phyloP scores from a whole-genome alignment of 2,329 filamentous ascomycete genomes.

The Penicillium psychrosexuale region DNA sequence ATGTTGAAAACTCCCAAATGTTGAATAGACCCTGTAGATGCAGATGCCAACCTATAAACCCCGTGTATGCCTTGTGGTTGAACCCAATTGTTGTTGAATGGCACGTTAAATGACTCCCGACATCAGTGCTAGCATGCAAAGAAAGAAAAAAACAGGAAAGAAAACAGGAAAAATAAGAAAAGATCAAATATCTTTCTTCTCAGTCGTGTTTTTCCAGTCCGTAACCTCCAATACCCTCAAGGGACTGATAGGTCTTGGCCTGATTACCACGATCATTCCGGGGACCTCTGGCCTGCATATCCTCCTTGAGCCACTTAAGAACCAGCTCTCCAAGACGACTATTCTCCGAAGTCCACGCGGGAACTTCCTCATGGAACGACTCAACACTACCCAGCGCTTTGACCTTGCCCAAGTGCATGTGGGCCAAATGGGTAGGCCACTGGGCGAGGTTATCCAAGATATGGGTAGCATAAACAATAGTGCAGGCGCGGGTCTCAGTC shows the following conservation, averaged over 20 bases:
- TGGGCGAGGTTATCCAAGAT: conserved; percentile 91
- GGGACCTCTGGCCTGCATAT: conserved; percentile 75
- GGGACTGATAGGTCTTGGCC: conserved; percentile 51
- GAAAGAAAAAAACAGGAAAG: not conserved
- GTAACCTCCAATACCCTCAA: conserved; percentile 62
- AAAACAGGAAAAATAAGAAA: not conserved
- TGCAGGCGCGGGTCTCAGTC: conserved; percentile 77
- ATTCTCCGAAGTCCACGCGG: conserved; percentile 63
- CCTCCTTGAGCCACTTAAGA: conserved; percentile 77
- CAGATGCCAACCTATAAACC: conserved; percentile 19
- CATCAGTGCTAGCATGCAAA: not conserved
- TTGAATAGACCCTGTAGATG: conserved; percentile 27
- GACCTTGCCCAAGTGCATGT: conserved; percentile 87
- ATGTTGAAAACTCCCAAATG: conserved; percentile 27
- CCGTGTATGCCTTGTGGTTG: conserved; percentile 28
- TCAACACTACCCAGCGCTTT: conserved; percentile 80
- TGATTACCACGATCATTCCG: conserved; percentile 58
- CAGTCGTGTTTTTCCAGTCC: conserved; percentile 51
- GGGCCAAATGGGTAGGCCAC: conserved; percentile 93
- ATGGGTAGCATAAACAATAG: conserved; percentile 95
- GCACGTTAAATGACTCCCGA: conserved; percentile 11
- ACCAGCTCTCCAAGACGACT: conserved; percentile 84
- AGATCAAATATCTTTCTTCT: not conserved
- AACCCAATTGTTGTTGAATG: conserved; percentile 28
- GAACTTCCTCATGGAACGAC: conserved; percentile 59